A percentile compares a stretch with the other conserved stretches of the same genome.
Conservation (phyloP, 129 eudicot genomes). For the Ambrosia trifida region DNA sequence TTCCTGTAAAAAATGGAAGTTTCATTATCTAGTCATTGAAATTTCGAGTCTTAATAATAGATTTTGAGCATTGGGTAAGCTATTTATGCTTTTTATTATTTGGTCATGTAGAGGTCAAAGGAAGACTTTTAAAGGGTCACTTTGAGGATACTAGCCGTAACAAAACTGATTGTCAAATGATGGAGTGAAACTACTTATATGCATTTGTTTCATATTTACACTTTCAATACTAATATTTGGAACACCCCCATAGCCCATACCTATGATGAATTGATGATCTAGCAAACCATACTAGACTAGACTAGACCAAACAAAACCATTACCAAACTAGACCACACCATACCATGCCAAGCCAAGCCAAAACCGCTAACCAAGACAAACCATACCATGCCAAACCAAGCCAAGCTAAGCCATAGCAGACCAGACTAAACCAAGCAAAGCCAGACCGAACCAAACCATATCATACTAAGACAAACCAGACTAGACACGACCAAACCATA, state of each 20-base stretch:
- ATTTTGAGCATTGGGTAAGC: too few relatives aligned
- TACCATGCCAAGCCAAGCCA: too few relatives aligned
- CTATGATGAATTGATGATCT: neutral
- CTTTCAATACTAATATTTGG: neutral
- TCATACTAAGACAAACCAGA: neutral
- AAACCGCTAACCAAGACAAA: too few relatives aligned
- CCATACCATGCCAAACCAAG: too few relatives aligned
- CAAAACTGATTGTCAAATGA: neutral
- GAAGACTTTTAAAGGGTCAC: neutral
- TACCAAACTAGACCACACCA: too few relatives aligned
- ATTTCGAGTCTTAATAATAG: neutral
- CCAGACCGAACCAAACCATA: too few relatives aligned
- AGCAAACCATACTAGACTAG: neutral
- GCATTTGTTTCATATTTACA: neutral
- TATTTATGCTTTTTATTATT: too few relatives aligned
- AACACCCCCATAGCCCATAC: neutral
- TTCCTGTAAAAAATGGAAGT: conserved; percentile 39
- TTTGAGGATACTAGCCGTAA: neutral
- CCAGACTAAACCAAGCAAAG: too few relatives aligned
- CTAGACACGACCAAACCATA: too few relatives aligned
- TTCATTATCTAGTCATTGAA: neutral
- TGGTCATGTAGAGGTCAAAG: too few relatives aligned
- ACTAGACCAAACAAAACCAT: too few relatives aligned
- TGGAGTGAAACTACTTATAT: neutral
- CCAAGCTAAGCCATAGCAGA: too few relatives aligned